Conservation (phyloP, 2,329 filamentous ascomycete genomes). For the Aspergillus pseudotamarii region DNA sequence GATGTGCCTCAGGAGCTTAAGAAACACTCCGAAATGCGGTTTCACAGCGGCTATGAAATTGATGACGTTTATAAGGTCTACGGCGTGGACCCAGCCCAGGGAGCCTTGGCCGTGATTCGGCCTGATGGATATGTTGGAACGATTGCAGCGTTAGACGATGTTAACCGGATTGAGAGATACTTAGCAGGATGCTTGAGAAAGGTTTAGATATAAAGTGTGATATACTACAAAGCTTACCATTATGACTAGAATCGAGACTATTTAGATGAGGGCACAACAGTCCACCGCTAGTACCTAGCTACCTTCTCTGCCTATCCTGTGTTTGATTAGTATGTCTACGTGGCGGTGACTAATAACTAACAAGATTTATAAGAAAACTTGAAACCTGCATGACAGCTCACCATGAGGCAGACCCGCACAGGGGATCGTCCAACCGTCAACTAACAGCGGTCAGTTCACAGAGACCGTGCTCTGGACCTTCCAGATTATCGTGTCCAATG, state of each 20-base stretch:
- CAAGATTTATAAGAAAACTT: not conserved
- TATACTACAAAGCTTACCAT: not conserved
- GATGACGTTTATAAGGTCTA: constrained; percentile 42
- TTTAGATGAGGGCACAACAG: not conserved
- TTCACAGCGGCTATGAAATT: constrained; percentile 36
- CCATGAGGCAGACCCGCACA: not conserved
- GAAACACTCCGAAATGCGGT: constrained; percentile 38
- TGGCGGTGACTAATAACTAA: not conserved
- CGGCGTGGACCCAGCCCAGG: constrained; percentile 34
- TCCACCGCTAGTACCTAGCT: not conserved
- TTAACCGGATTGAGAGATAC: constrained; percentile 29
- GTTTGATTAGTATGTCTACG: too few relatives aligned
- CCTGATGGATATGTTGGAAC: constrained; percentile 44
- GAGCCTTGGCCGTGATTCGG: constrained; percentile 39
- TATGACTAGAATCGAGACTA: not conserved
- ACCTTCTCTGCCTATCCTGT: too few relatives aligned
- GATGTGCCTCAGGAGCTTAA: constrained; percentile 36
- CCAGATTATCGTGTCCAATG: not conserved
- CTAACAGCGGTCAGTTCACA: not conserved
- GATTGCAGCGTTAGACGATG: constrained; percentile 31
- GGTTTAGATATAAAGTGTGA: constrained; percentile 9
- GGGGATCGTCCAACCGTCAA: not conserved
- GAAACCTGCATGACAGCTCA: not conserved
- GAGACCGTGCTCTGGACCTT: not conserved
- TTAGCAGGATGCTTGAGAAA: constrained; percentile 24